Evolutionary conservation across 768 basidiomycete species (phyloP), one percentile per base, ranked within the genome.

Genomic region (Lactifluus echinatus): DNA sequence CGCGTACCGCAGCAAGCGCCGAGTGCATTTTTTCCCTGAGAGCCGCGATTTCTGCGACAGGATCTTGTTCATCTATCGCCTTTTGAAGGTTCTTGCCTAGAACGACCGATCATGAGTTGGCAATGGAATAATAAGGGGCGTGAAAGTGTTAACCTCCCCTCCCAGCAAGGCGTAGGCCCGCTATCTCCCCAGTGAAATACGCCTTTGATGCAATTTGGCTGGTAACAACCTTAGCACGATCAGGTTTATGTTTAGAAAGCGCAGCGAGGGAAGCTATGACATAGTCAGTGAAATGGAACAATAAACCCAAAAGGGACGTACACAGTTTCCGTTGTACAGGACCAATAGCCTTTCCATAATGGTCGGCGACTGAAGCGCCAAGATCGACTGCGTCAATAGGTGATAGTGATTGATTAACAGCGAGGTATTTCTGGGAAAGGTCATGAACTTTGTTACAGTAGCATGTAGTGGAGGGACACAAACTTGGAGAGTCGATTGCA

Each of bases 401-500:
- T 11, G 84, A 76, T 5, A 81, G 72, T 0, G 85, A 81, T 63
- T 85, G 82, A 63, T 85, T 85, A 26, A 85, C 75, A 46, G 87
- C 79, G 24, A 98, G 79, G 69, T 99, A 98, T 81, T 88, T 89
- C 91, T 96, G 66, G 31, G 37, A 23, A 43, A 26, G 12, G 33
- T 8, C 39, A 36, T 55, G n/a, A 34, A 24, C 10, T 39, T 47
- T 14, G 40, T 21, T 17, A 11, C 8, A 47, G 42, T 10, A 47
- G 42, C 23, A 45, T 60, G 45, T 5, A n/a, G 37, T 47, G 8
- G 17, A 28, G 39, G 0, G 11, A 24, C 15, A n/a, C 33, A 65
- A 66, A 89, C 93, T 79, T 95, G 93, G 53, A 99, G 73, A 0
- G 91, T 92, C 0, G 93, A 89, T 60, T 94, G 93, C 47, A 97